Percentiles rank a stretch among this genome's conserved stretches.
Conservation (phyloP, 805 yeast genomes). For the Yarrowia sp. region DNA sequence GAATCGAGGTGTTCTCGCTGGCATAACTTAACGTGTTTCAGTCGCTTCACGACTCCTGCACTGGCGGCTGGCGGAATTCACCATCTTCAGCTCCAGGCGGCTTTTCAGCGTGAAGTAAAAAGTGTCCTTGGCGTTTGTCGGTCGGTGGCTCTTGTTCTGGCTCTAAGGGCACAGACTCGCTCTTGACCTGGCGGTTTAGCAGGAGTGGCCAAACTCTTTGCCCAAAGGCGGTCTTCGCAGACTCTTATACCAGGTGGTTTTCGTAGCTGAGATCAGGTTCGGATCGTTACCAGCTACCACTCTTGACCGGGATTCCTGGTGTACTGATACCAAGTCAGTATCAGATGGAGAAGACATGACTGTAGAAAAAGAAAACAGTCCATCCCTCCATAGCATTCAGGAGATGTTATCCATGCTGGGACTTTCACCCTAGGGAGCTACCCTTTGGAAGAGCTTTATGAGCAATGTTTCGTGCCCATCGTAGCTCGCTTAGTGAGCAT, state of each 20-base stretch:
- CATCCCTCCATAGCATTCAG: slow-evolving; percentile 11
- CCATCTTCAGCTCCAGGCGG: slow-evolving; percentile 5
- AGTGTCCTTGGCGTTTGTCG: background rate
- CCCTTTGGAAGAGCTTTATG: background rate
- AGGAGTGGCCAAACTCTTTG: slow-evolving; percentile 7
- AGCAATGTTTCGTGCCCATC: slow-evolving; percentile 7
- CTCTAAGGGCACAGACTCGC: background rate
- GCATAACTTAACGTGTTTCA: slow-evolving; percentile 11
- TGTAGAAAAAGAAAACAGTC: background rate
- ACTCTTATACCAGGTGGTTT: slow-evolving; percentile 10
- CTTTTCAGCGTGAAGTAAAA: background rate
- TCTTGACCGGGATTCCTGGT: slow-evolving; percentile 18
- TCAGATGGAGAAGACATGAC: slow-evolving; percentile 2
- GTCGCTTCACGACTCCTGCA: slow-evolving; percentile 9
- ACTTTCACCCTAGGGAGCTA: slow-evolving; percentile 12
- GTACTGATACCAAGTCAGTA: slow-evolving; percentile 16
- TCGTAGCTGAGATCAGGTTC: slow-evolving; percentile 3
- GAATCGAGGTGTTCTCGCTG: background rate
- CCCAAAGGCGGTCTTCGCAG: slow-evolving; percentile 10
- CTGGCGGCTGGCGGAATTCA: slow-evolving; percentile 6
- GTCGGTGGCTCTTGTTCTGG: slow-evolving; percentile 11
- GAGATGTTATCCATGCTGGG: slow-evolving; percentile 6
- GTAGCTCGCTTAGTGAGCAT: background rate
- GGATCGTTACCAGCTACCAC: slow-evolving; percentile 5
- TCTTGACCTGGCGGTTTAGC: slow-evolving; percentile 15